Base-by-base conservation (phyloP, 179 eudicot genomes). In the Spergularia azorica region DNA sequence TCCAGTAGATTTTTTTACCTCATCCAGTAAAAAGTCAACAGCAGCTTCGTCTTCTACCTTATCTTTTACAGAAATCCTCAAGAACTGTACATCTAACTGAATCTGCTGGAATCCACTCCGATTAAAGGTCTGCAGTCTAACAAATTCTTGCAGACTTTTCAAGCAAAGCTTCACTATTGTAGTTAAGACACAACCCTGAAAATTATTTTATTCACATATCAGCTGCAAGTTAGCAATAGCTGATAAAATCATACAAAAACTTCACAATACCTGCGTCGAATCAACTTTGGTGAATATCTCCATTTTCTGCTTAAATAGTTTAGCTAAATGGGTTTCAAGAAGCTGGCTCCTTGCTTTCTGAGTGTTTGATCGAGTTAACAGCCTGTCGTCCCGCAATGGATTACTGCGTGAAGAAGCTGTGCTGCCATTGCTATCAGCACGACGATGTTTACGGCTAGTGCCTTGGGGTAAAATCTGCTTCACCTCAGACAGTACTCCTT, bases 31-130 rank as follows among this genome's bases (percentile, higher is more conserved):
- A 88, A 94, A 96, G 82, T 96, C 97, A 52, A 91, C 90, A 66
- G 94, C 92, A 38, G 96, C 96, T 87, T 96, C 98, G 80, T 96
- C 99, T 72, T 94, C 98, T 48, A 88, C 88, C 50, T 67, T 79
- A 63, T 92, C 98, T 82, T 82, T 96, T 5, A 96, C 17, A 41
- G 92, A 72, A 72, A 72, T 71, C 84, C 89, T 94, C 79, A 96
- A 81, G 84, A 88, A 96, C 85, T 94, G 98, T 67, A 88, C 83
- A 80, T 96, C 99, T 85, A 96, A 69, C 87, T 96, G 99, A 79
- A 96, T 96, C 84, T 96, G 99, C 87, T 96, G 99, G 84, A 93
- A 96, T 65, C 99, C 99, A 83, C 99, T 91, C 36, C 99, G 86
- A 82, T 96, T 96, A 82, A 91, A 96, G 20, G 98, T 96, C 76